Base-by-base conservation (phyloP, 2,329 filamentous ascomycete genomes). In the Aspergillus sp. region DNA sequence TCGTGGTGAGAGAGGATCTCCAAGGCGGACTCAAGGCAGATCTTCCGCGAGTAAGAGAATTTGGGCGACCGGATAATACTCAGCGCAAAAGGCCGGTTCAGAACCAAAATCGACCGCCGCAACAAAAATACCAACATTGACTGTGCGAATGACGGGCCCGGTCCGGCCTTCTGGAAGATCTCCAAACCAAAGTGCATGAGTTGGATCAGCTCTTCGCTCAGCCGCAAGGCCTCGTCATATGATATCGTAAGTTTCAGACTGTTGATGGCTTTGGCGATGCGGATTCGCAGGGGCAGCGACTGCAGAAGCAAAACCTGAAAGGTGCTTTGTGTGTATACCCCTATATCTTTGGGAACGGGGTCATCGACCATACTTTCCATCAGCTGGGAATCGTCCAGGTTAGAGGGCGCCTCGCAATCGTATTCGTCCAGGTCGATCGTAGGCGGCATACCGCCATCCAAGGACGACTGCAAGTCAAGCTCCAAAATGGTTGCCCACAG, bases 81-180 rank as follows among this genome's bases (percentile, higher is more conserved):
- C n/a, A 73, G 63, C 1, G 72, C 73, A 54, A 74, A 76, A 1
- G 74, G 75, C 7, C 78, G 79, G 63, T 88, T 85, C 0, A 88
- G 73, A 0, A 80, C 77, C 13, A 87, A 78, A 2, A 87, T 65
- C 65, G 85, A 87, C 13, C 85, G 82, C 5, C 82, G 81, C 4
- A 84, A 74, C 0, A 84, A 73, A 43, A 82, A 80, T 52, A 85
- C 80, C 25, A 85, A 71, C 5, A 86, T 67, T 2, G 71, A 74
- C 43, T 68, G 67, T 5, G 72, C 67, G 21, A 75, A 75, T 17
- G 67, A 63, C 45, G 68, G 59, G 15, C 61, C 65, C 5, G 57
- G 49, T 32, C 52, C 55, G 43, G 64, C 58, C 15, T 69, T 67
- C 2, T 70, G 64, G n/a, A 74, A 73, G 5, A 68, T 60, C 23